phyloP scores from a whole-genome alignment of 257 asterid genomes.

The Jaltomata sinuosa region DNA sequence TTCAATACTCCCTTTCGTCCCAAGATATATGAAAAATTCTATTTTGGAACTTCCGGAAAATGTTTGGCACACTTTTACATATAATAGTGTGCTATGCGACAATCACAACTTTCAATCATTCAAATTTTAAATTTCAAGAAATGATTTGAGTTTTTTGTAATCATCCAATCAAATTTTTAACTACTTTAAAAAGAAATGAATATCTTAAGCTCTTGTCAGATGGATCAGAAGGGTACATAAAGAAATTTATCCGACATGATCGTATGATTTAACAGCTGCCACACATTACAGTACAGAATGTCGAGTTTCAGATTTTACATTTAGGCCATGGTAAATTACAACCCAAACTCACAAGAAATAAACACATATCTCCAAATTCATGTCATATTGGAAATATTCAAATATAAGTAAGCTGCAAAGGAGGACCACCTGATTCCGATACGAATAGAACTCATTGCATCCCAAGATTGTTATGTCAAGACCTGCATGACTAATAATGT shows the following conservation, averaged over 20 bases:
- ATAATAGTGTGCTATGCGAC: neutral
- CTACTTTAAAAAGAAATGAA: neutral
- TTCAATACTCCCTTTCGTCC: neutral
- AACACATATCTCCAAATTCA: neutral
- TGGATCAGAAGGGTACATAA: neutral
- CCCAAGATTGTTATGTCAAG: conserved; percentile 85
- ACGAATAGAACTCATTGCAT: conserved; percentile 90
- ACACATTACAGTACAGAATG: neutral
- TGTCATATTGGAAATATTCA: neutral
- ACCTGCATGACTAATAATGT: conserved; percentile 59
- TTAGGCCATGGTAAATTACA: neutral
- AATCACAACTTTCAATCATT: neutral
- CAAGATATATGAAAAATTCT: neutral
- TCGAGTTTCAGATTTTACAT: neutral
- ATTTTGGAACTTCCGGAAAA: neutral
- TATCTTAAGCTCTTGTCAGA: neutral
- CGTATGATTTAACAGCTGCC: neutral
- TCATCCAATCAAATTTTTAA: neutral
- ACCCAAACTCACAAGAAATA: neutral
- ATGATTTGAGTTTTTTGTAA: neutral
- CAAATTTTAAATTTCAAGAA: neutral
- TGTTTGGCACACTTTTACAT: neutral
- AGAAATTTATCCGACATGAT: neutral
- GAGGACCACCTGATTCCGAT: conserved; percentile 68
- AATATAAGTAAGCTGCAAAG: neutral